A percentile compares a stretch with the other conserved stretches of the same genome.
Evolutionary conservation across 257 asterid genomes (phyloP).

Genomic region (Primulina tabacum): DNA sequence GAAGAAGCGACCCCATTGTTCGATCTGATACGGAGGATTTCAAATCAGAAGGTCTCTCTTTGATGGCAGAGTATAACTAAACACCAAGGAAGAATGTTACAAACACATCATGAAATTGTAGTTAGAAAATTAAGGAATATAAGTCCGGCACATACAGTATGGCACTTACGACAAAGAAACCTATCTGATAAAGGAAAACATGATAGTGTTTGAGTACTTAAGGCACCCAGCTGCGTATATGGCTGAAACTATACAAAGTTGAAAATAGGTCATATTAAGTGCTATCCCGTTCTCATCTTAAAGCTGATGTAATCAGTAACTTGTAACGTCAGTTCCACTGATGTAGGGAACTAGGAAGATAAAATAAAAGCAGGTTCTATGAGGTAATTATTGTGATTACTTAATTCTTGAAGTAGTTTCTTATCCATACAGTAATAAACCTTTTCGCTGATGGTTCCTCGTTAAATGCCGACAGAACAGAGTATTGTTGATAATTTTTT

Average conservation of each 20-base stretch:
- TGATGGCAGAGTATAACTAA: constrained; percentile 46
- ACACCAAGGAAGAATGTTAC: constrained; percentile 34
- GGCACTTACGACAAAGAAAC: background rate
- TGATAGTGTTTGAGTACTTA: constrained; percentile 5
- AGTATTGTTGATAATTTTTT: constrained; percentile 10
- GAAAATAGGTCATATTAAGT: constrained; percentile 11
- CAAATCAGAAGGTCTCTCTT: constrained; percentile 47
- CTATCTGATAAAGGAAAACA: constrained; percentile 5
- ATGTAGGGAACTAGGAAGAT: background rate
- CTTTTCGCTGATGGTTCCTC: constrained; percentile 8
- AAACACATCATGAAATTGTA: constrained; percentile 14
- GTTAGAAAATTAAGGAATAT: constrained; percentile 9
- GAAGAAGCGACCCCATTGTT: constrained; percentile 49
- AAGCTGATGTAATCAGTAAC: background rate
- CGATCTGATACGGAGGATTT: constrained; percentile 41
- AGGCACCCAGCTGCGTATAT: constrained; percentile 17
- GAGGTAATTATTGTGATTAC: background rate
- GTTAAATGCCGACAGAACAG: background rate
- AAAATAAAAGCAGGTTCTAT: background rate
- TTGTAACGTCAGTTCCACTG: constrained; percentile 12
- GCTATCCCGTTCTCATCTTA: constrained; percentile 4
- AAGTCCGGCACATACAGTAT: background rate
- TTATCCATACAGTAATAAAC: constrained; percentile 19
- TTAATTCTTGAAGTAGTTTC: constrained; percentile 12
- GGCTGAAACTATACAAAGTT: constrained; percentile 2